Evolutionary conservation across 768 basidiomycete species (phyloP).

Genomic region (Pholiota conissans): DNA sequence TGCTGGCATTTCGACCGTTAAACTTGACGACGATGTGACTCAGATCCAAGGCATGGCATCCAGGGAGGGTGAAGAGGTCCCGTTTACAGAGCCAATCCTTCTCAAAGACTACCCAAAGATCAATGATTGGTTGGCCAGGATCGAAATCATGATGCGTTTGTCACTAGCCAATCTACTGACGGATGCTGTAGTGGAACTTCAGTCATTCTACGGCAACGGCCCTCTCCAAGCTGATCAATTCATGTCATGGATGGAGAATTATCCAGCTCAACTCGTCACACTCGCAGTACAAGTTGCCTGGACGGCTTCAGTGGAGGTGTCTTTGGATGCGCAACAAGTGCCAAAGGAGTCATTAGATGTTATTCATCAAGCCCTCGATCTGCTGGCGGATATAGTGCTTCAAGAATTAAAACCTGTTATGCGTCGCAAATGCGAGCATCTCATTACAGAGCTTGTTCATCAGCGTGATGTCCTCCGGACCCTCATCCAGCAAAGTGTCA

Average conservation of each 20-base stretch:
- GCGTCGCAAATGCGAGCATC: constrained; percentile 97
- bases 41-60: constrained; percentile 94
- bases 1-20: constrained; percentile 90
- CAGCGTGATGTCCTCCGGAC: constrained; percentile 92
- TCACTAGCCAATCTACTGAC: constrained; percentile 84
- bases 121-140: constrained; percentile 95
- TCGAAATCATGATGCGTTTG: constrained; percentile 91
- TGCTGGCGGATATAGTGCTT: constrained; percentile 95
- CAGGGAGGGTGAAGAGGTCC: constrained; percentile 92
- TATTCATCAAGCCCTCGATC: constrained; percentile 81
- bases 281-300: constrained; percentile 95
- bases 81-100: constrained; percentile 78
- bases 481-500: constrained; percentile 65
- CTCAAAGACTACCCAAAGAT: constrained; percentile 96
- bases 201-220: constrained; percentile 74
- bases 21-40: constrained; percentile 83
- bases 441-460: constrained; percentile 98
- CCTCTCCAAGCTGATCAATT: constrained; percentile 66
- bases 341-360: constrained; percentile 73
- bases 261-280: constrained; percentile 94
- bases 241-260: constrained; percentile 90
- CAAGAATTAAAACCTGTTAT: constrained; percentile 86
- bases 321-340: constrained; percentile 53
- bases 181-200: constrained; percentile 78
- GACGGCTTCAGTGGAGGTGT: constrained; percentile 81